Conservation (phyloP, 169 alveolate species). For the Cryptosporidium sp. region DNA sequence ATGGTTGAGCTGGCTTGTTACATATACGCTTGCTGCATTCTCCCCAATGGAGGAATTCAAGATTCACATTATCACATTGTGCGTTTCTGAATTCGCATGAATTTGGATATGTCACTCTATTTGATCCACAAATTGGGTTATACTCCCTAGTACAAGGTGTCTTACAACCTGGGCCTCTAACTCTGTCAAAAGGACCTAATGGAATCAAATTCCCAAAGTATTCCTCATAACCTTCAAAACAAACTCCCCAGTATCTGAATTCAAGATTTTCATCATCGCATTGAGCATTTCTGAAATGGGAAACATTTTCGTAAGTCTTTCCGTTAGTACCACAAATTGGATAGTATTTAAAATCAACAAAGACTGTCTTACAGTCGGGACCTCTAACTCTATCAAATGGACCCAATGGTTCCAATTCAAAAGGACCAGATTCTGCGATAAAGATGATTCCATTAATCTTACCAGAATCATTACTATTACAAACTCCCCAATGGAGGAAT, state of each 20-base stretch:
- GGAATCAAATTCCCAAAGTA: conserved; percentile 2
- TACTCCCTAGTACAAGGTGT: conserved; percentile 49
- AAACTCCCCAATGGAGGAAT: conserved; percentile 62
- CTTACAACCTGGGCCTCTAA: conserved; percentile 52
- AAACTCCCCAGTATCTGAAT: conserved; percentile 47
- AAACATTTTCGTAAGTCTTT: conserved; percentile 17
- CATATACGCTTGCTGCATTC: too few relatives aligned
- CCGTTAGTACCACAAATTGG: conserved; percentile 74
- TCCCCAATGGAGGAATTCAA: neutral
- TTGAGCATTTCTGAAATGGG: conserved; percentile 67
- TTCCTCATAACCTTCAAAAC: neutral
- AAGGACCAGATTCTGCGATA: conserved; percentile 16
- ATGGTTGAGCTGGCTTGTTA: too few relatives aligned
- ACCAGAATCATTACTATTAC: conserved; percentile 1
- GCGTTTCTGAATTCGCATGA: conserved; percentile 57
- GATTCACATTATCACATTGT: neutral
- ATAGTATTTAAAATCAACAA: neutral
- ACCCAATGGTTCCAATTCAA: conserved; percentile 30
- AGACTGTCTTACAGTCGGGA: conserved; percentile 35
- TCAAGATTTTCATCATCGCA: conserved; percentile 41
- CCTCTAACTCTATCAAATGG: conserved; percentile 70
- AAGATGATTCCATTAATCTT: conserved; percentile 18
- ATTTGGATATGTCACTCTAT: conserved; percentile 17
- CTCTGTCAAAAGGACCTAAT: conserved; percentile 18
- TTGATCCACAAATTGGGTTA: conserved; percentile 14